A percentile compares a stretch with the other conserved stretches of the same genome.
Conservation (phyloP, 2,329 filamentous ascomycete genomes). For the Apiospora rasikravindrae region DNA sequence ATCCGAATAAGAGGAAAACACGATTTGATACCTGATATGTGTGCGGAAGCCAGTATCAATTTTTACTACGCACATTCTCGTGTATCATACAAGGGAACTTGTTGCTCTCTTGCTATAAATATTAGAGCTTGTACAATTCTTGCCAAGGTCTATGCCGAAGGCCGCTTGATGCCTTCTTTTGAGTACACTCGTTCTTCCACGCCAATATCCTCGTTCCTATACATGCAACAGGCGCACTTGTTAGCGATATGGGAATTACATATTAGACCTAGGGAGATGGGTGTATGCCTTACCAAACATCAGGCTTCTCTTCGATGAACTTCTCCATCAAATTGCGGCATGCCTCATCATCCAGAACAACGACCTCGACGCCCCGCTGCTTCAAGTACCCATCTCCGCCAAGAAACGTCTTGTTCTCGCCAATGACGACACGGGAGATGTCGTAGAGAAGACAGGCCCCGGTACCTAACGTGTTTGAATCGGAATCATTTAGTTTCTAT, state of each 20-base stretch:
- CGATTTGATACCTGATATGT: constrained; percentile 37
- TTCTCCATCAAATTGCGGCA: constrained; percentile 72
- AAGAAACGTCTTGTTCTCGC: constrained; percentile 77
- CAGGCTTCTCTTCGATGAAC: constrained; percentile 75
- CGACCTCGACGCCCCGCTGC: constrained; percentile 71
- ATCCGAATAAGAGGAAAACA: constrained; percentile 39
- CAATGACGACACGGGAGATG: constrained; percentile 74
- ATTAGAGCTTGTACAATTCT: background rate
- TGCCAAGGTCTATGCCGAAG: background rate
- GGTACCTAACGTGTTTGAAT: constrained; percentile 49
- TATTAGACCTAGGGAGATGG: constrained; percentile 23
- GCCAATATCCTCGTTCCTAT: constrained; percentile 40
- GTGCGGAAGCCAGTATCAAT: background rate
- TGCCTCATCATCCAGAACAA: constrained; percentile 70
- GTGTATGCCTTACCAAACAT: constrained; percentile 63
- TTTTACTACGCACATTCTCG: background rate
- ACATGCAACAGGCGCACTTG: background rate
- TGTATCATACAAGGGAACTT: background rate
- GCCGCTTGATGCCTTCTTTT: constrained; percentile 25
- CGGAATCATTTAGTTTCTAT: too few relatives aligned
- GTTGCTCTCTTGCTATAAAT: background rate
- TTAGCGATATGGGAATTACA: background rate
- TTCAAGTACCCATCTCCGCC: constrained; percentile 75
- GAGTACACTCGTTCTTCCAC: constrained; percentile 38
- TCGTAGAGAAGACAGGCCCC: constrained; percentile 80